Evolutionary conservation across 352 stramenopile species (phyloP), one percentile per base, ranked within the genome.

Genomic region (Phytophthora macrochlamydospora): DNA sequence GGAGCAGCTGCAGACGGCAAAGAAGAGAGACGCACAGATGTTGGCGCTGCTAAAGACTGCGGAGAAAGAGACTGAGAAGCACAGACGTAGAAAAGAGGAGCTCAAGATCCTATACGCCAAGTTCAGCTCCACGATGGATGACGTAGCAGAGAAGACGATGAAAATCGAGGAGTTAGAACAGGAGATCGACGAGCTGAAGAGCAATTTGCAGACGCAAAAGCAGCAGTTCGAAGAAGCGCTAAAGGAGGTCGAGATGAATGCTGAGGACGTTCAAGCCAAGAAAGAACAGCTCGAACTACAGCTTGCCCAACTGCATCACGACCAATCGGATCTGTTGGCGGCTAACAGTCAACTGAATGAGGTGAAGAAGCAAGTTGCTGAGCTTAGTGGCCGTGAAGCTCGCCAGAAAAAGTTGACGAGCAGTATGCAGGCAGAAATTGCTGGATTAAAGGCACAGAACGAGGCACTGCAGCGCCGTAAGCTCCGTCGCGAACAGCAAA

Each of bases 161-260:
- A 65, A 69, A 55, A 48, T 87, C 24, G 67, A 78, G 48, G 67
- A 83, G 46, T 59, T 91, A 3, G 56, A 72, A 28, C 40, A 63
- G 6, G 30, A 83, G 29, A 33, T 81, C 6, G 54, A 70, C 2
- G 49, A 51, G 18, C 8, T 7, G 30, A 45, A 29, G 68, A 59
- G 12, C 40, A 56, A 38, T 30, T 2, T 7, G 1, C 18, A 53
- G n/a, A 40, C 32, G 4, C 40, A 52, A 7, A 51, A 12, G 2
- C 8, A 53, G 28, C 35, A 52, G 18, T 59, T 84, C 7, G 51
- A 69, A 11, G 43, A 70, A 11, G 48, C 78, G 38, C 42, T 84
- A 6, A 50, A 73, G 7, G 38, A 55, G 30, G 35, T 7, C 12
- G 45, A 42, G 62, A 67, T 2, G 35, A 64, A 35, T 13, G 7